phyloP scores from a whole-genome alignment of 2,329 filamentous ascomycete genomes.

The Aphanoascus verrucosus region DNA sequence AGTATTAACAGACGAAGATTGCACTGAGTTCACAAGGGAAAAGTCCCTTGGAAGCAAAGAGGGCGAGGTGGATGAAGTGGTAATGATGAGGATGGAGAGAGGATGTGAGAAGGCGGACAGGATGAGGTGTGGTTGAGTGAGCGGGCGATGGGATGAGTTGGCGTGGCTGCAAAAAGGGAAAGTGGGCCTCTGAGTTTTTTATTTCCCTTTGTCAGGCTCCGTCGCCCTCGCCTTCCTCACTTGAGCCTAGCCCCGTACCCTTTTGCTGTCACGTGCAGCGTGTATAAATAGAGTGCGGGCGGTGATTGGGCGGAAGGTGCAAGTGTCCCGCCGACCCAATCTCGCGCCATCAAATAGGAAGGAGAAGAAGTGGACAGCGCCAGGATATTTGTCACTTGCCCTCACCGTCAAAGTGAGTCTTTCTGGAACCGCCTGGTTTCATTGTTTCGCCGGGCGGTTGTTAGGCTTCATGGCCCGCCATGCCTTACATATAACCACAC shows the following conservation, averaged over 20 bases:
- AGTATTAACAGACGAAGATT: background rate
- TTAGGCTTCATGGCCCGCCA: background rate
- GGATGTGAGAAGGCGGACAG: conserved; percentile 9
- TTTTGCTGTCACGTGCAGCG: conserved; percentile 1
- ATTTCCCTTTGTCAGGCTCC: background rate
- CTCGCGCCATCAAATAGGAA: background rate
- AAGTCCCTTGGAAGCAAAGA: conserved; percentile 7
- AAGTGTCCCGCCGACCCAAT: background rate
- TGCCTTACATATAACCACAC: background rate
- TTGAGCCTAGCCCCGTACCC: background rate
- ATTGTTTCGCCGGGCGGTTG: background rate
- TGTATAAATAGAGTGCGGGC: background rate
- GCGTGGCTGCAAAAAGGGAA: conserved; percentile 1
- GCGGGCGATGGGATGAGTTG: conserved; percentile 7
- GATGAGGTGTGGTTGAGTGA: conserved; percentile 4
- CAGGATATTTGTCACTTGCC: background rate
- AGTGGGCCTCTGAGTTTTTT: background rate
- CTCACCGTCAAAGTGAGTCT: background rate
- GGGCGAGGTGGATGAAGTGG: conserved; percentile 8
- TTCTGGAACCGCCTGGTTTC: background rate
- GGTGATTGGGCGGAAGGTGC: background rate
- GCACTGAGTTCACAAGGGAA: conserved; percentile 14
- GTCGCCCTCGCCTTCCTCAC: background rate
- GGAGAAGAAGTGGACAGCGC: background rate
- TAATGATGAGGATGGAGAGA: background rate